Conservation (phyloP, 257 asterid species). For the Nicotiana noctiflora region DNA sequence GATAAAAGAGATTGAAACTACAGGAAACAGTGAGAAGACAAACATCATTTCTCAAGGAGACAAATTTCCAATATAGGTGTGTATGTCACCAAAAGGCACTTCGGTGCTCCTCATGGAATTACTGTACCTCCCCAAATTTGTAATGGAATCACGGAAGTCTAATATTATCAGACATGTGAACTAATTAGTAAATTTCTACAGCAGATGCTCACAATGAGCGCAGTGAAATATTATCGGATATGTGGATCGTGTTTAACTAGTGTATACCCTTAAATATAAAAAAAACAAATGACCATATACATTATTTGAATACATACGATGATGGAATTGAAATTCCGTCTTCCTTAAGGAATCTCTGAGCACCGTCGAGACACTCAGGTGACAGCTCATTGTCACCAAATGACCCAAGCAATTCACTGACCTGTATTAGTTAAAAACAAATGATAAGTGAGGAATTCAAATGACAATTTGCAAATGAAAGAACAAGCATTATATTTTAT, state of each 20-base stretch:
- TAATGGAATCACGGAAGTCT: background rate
- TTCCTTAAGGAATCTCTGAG: conserved; percentile 83
- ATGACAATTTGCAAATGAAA: background rate
- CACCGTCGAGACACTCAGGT: conserved; percentile 99
- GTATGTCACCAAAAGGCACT: background rate
- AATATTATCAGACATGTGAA: background rate
- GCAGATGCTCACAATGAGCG: background rate
- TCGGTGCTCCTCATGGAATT: background rate
- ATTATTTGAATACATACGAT: conserved; percentile 38
- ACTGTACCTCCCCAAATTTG: background rate
- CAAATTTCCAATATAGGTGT: background rate
- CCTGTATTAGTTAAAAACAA: conserved; percentile 40
- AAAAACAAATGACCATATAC: background rate
- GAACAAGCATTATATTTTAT: background rate
- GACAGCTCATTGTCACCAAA: conserved; percentile 99
- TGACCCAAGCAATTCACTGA: conserved; percentile 95
- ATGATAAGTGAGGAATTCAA: conserved; percentile 1
- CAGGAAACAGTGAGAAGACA: background rate
- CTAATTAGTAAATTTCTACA: background rate
- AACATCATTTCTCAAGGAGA: background rate
- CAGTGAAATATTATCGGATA: background rate
- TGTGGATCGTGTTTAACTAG: background rate
- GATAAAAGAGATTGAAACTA: background rate
- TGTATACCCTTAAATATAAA: background rate
- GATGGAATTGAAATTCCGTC: conserved; percentile 95